Evolutionary conservation across 2,329 filamentous ascomycete species (phyloP).

Genomic region (Teratosphaeriaceae sp.): DNA sequence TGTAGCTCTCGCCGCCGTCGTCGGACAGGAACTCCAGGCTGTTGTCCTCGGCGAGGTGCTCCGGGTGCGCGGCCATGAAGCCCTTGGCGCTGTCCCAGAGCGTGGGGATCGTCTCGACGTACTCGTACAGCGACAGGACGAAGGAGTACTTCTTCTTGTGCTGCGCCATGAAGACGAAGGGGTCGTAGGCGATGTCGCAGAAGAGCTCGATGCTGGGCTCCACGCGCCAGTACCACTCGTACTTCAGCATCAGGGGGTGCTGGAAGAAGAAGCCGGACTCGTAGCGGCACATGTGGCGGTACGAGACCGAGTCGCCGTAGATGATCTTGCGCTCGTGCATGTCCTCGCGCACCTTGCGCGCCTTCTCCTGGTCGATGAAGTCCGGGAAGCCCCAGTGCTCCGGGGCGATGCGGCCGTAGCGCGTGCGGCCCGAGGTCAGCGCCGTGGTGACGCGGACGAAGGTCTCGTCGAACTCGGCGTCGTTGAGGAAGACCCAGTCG

Average conservation of each 20-base stretch:
- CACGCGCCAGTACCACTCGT: slow-evolving; percentile 99
- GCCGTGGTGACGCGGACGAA: slow-evolving; percentile 90
- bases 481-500: slow-evolving; percentile 99
- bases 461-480: slow-evolving; percentile 82
- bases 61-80: slow-evolving; percentile 83
- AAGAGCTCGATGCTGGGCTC: slow-evolving; percentile 95
- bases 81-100: slow-evolving; percentile 94
- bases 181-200: slow-evolving; percentile 93
- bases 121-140: slow-evolving; percentile 91
- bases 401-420: slow-evolving; percentile 80
- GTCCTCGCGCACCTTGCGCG: slow-evolving; percentile 81
- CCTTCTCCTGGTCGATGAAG: slow-evolving; percentile 93
- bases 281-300: slow-evolving; percentile 99
- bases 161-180: slow-evolving; percentile 94
- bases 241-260: slow-evolving; percentile 86
- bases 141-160: slow-evolving; percentile 99
- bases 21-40: slow-evolving; percentile 88
- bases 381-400: slow-evolving; percentile 98
- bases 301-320: slow-evolving; percentile 94
- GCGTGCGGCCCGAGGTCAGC: slow-evolving; percentile 85
- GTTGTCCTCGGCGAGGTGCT: slow-evolving; percentile 80
- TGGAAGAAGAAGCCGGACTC: slow-evolving; percentile 99
- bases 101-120: slow-evolving; percentile 90
- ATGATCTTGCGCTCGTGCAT: slow-evolving; percentile 96
- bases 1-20: slow-evolving; percentile 86